Evolutionary conservation across 225 moss, liverwort and hornwort genomes (phyloP).

Genomic region (Anthoceros angustus): DNA sequence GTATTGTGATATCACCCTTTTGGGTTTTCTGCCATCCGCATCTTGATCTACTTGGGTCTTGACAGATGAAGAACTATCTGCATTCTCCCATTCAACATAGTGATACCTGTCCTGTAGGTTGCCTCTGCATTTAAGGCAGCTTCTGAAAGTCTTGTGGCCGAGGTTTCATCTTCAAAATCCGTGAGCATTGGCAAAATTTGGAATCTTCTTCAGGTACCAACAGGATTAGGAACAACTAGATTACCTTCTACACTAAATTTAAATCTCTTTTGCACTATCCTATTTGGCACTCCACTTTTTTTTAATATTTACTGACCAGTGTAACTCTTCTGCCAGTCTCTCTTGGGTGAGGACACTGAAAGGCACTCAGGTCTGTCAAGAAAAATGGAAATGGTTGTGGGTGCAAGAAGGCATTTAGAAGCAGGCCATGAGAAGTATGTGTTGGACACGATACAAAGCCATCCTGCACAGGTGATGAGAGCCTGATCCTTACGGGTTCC

Average conservation of each 20-base stretch:
- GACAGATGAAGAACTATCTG: background rate
- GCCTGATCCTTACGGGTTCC: too few species aligned
- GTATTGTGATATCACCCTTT: slow-evolving; percentile 16
- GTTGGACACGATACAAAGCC: slow-evolving; percentile 62
- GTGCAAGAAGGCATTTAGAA: slow-evolving; percentile 71
- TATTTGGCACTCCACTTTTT: background rate
- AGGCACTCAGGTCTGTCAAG: slow-evolving; percentile 24
- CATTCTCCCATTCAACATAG: background rate
- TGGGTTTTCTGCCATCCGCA: background rate
- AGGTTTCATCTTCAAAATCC: slow-evolving; percentile 39
- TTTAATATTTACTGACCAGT: slow-evolving; percentile 6
- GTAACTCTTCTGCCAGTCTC: slow-evolving; percentile 30
- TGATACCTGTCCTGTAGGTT: slow-evolving; percentile 19
- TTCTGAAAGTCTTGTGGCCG: slow-evolving; percentile 46
- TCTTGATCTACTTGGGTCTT: background rate
- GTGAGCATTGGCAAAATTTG: slow-evolving; percentile 85
- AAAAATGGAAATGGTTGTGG: slow-evolving; percentile 63
- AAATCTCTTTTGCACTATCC: background rate
- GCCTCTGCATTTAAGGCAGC: slow-evolving; percentile 52
- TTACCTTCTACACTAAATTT: background rate
- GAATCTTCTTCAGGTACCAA: slow-evolving; percentile 62
- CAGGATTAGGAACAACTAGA: background rate
- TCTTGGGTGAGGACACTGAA: slow-evolving; percentile 65
- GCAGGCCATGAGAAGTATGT: slow-evolving; percentile 77
- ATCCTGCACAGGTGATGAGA: slow-evolving; percentile 54